Evolutionary conservation across 129 eudicot genomes (phyloP).

Genomic region (Logfia minima): DNA sequence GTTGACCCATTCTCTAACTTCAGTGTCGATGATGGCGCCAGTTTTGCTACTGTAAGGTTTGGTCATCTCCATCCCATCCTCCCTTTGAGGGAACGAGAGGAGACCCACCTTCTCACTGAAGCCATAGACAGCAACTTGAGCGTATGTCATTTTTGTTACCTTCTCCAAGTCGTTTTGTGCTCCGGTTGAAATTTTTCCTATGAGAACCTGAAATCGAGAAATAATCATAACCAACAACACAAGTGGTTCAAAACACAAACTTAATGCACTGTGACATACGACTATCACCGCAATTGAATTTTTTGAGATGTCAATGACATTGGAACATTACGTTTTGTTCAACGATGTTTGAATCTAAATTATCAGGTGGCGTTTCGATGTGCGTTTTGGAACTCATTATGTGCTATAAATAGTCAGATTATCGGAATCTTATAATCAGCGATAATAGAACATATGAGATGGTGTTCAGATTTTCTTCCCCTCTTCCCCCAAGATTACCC

Average conservation of each 20-base stretch:
- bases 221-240: neutral
- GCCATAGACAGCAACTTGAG: slow-evolving; percentile 92
- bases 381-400: neutral
- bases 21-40: slow-evolving; percentile 74
- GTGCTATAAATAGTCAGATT: neutral
- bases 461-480: neutral
- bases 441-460: neutral
- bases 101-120: slow-evolving; percentile 83
- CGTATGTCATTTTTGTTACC: slow-evolving; percentile 94
- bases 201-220: slow-evolving; percentile 48
- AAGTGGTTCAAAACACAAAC: neutral
- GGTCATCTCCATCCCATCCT: slow-evolving; percentile 73
- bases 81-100: slow-evolving; percentile 35
- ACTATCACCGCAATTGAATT: neutral
- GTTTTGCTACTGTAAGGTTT: slow-evolving; percentile 96
- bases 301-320: neutral
- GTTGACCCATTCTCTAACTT: slow-evolving; percentile 87
- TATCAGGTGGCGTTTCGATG: neutral
- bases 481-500: too few species aligned
- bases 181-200: slow-evolving; percentile 92
- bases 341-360: neutral
- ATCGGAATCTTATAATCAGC: neutral
- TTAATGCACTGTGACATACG: neutral
- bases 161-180: slow-evolving; percentile 93
- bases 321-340: neutral